Base-by-base conservation (phyloP, 1,284 basidiomycete genomes). In the Microbotryum silenes-acaulis region DNA sequence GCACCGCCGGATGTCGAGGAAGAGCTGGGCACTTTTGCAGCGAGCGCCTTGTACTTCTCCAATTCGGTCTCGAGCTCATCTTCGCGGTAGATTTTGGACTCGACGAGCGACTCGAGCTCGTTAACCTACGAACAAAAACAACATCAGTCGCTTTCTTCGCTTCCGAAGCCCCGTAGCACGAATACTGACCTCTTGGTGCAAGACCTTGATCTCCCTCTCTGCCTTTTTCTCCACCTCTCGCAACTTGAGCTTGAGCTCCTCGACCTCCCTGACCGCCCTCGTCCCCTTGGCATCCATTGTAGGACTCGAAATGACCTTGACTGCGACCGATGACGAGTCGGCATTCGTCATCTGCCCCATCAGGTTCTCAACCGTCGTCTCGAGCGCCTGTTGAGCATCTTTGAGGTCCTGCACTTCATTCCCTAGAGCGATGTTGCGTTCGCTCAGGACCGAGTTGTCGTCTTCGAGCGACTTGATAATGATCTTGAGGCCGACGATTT, bases 41-140 rank as follows among this genome's bases (percentile, higher is more conserved):
- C 55, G 53, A 63, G 63, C 33, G 52, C 29, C 54, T 65, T 68
- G 65, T 59, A 62, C 56, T 54, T 61, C 54, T 88, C 84, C 47
- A 93, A 76, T 71, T 91, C 88, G 70, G 85, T 85, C 73, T 94
- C 91, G 46, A 96, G 83, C 72, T 93, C 91, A 73, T 92, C 91
- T 82, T 96, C 91, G 56, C 86, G 85, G 75, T 93, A 93, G 68
- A 94, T 94, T 85, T 96, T 94, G 60, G 88, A 83, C 75, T 96
- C 91, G 45, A 94, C 85, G 51, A 96, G 79, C 60, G 85, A 82
- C 75, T 96, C 91, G 25, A 96, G 80, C 74, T 94, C 90, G 56
- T 85, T 83, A 56, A 94, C 88, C 76, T 94, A 4, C 1, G 14
- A 33, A 4, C 18, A 21, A 25, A 10, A 29, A 6, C 20, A 46